Base-by-base conservation (phyloP, 2,329 filamentous ascomycete species). In the Colletotrichum sp. region DNA sequence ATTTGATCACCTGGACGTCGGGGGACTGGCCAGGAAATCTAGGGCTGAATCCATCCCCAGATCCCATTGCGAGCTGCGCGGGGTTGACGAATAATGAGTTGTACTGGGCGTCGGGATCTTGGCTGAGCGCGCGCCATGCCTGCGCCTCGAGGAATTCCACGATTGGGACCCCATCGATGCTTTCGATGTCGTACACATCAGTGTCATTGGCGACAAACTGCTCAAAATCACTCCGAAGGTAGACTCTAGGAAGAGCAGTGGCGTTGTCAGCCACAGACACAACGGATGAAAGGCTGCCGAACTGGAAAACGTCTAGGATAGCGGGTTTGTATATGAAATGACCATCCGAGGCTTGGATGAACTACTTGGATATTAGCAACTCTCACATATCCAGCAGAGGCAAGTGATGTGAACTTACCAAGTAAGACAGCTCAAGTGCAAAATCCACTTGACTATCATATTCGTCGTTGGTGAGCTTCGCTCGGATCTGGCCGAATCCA, bases 21-120 rank as follows among this genome's bases (percentile, higher is more conserved):
- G 57, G 44, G 28, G 21, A 59, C 21, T 66, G 15, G 5, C 71
- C 67, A 16, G 59, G 30, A 26, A 49, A 71, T n/a, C 70, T 52
- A 10, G 39, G 18, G 6, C 5, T 8, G 12, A 62, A 72, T 21
- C 24, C 10, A 44, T 39, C 73, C 32, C 32, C 77, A n/a, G 2
- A 26, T 9, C 8, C 66, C 15, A 9, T 57, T 7, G 28, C 68
- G 57, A 62, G 28, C 26, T 15, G 69, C 8, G 67, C 52, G 30
- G 63, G 39, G 30, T 60, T 52, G 5, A 39, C 57, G 55, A 79
- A 78, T 21, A 79, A 69, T 7, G 62, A 55, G 36, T 79, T 79
- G 52, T 75, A 80, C 52, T 75, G 72, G 21, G 77, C 70, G 62
- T 80, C 79, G 2, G 78, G 77, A 55, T 80, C 79, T 34, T 80